These are phyloP conservation scores for Pichia heedii DNA, from an alignment of 805 yeast genomes.

Conservation along the genomic window DNA sequence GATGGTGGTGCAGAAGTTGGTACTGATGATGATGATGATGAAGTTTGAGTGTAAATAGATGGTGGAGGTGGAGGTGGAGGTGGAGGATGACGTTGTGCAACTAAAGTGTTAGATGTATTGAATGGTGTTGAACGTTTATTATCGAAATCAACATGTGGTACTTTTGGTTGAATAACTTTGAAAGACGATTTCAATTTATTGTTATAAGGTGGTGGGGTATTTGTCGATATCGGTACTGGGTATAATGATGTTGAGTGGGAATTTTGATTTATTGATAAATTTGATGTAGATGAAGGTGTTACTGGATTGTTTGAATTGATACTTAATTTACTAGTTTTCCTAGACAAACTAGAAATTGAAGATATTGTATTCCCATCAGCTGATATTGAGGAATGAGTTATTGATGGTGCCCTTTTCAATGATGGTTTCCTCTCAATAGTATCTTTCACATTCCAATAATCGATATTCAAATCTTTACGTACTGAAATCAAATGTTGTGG, in stretches of 20 bases:
- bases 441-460: constrained; percentile 55
- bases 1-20: not conserved
- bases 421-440: constrained; percentile 16
- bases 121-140: constrained; percentile 71
- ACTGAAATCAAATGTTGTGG: constrained; percentile 54
- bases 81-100: constrained; percentile 12
- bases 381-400: constrained; percentile 16
- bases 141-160: constrained; percentile 73
- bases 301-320: not conserved
- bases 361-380: not conserved
- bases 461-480: constrained; percentile 30
- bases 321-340: constrained; percentile 7
- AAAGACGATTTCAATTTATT: constrained; percentile 32
- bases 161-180: constrained; percentile 57
- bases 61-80: constrained; percentile 27
- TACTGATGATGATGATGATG: constrained; percentile 1
- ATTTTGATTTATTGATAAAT: not conserved
- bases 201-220: not conserved
- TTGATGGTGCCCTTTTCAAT: constrained; percentile 21
- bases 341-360: not conserved
- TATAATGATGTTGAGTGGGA: not conserved
- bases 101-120: constrained; percentile 40
- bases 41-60: too few relatives aligned
- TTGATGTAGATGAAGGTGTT: not conserved
- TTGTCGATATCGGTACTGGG: not conserved